Base-by-base conservation (phyloP, 1,139 yeast species). In the Hansenula lynferdii region DNA sequence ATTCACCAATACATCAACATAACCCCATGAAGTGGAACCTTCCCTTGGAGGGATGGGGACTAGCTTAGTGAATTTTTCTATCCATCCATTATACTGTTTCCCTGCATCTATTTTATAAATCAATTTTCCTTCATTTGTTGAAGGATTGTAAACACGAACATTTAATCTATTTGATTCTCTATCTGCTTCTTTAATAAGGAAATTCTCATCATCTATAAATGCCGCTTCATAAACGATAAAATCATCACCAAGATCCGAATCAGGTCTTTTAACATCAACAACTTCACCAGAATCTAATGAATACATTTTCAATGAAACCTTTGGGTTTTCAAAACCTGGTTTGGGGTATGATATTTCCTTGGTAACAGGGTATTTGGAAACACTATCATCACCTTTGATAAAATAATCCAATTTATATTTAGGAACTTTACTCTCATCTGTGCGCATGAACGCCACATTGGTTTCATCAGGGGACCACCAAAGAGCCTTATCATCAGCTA, bases 381-480 rank as follows among this genome's bases (percentile, higher is more conserved):
- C 60, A 28, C 69, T 68, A 6, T 55, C 53, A 2, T 59, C 51
- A 11, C 57, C 51, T 43, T 75, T 74, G 17, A 78, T 72, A 55
- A 72, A 85, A 50, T 75, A 80, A 38, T 84, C 84, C 28, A 87
- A 58, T 15, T 80, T 75, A 50, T 79, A 82, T 12, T 66, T 70
- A 10, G 76, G 77, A 0, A 87, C 96, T 3, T 61, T 53, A 1
- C 85, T 69, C 44, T 87, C 95, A 56, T 85, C 75, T n/a, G 85
- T 67, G 22, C 72, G 65, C 41, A 81, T 67, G 54, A 67, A 86
- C 0, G 85, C 74, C 25, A 87, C 54, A 40, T 66, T 62, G n/a
- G 70, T 55, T 45, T 81, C 84, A 50, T 78, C 74, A 0, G 82
- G 80, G 11, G 86, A 69, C 95, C 95, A 86, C 89, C 94, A 86